Conservation (phyloP, 192 early-diverging fungal genomes). For the Dissophora globulifera region DNA sequence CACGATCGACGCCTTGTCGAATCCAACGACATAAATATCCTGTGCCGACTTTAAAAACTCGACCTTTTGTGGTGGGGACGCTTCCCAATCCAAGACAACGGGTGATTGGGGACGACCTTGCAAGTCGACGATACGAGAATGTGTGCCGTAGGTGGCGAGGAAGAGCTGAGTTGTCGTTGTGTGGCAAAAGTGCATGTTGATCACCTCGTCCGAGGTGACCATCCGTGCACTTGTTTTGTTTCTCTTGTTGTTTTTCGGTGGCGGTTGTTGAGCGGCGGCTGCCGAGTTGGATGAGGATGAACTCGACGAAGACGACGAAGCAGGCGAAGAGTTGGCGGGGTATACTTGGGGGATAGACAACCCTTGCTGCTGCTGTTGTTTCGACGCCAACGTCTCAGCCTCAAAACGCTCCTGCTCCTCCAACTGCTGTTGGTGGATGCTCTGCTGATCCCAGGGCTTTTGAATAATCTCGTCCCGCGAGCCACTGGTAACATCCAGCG, state of each 20-base stretch:
- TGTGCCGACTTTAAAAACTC: slow-evolving; percentile 32
- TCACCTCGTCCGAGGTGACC: slow-evolving; percentile 48
- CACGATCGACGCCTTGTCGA: slow-evolving; percentile 35
- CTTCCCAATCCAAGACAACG: slow-evolving; percentile 35
- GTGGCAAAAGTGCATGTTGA: slow-evolving; percentile 31
- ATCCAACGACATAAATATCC: slow-evolving; percentile 48
- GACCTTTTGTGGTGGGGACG: slow-evolving; percentile 37
- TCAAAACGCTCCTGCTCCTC: slow-evolving; percentile 34
- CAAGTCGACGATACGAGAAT: slow-evolving; percentile 43
- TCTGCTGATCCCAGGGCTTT: slow-evolving; percentile 27
- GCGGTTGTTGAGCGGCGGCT: slow-evolving; percentile 1
- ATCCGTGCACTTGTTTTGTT: slow-evolving; percentile 8
- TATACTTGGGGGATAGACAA: background rate
- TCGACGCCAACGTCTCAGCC: slow-evolving; percentile 9
- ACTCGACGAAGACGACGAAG: slow-evolving; percentile 2
- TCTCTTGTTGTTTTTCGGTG: background rate
- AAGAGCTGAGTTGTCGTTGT: slow-evolving; percentile 31
- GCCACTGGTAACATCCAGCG: background rate
- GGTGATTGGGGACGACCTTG: slow-evolving; percentile 39
- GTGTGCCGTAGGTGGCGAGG: slow-evolving; percentile 35
- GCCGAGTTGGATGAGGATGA: slow-evolving; percentile 3
- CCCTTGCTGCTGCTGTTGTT: slow-evolving; percentile 1
- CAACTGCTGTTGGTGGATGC: slow-evolving; percentile 22
- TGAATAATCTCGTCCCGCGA: slow-evolving; percentile 36
- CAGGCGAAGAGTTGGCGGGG: background rate